These are phyloP conservation scores for Lactarius indigo DNA, from an alignment of 768 basidiomycete species.

Conservation along the genomic window DNA sequence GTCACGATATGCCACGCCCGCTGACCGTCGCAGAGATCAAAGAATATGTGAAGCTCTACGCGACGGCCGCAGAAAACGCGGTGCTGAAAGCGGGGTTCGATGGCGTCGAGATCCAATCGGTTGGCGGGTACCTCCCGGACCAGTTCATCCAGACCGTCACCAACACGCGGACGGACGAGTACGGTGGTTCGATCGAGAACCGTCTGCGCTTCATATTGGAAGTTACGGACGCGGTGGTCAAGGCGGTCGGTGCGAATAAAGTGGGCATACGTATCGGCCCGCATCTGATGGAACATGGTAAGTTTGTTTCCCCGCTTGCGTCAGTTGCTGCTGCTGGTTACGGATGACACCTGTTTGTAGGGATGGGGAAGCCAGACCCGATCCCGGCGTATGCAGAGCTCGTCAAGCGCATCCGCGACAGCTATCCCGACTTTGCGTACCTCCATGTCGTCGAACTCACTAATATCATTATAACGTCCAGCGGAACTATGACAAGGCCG, in stretches of 20 bases:
- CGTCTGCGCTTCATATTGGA: slow-evolving; percentile 39
- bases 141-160: slow-evolving; percentile 37
- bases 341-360: background rate
- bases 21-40: slow-evolving; percentile 47
- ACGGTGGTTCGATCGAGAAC: slow-evolving; percentile 46
- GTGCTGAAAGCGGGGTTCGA: slow-evolving; percentile 33
- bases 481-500: background rate
- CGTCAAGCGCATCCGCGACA: slow-evolving; percentile 27
- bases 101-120: slow-evolving; percentile 32
- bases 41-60: slow-evolving; percentile 51
- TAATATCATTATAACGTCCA: background rate
- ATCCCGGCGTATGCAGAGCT: slow-evolving; percentile 31
- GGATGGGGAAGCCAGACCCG: slow-evolving; percentile 26
- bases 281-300: slow-evolving; percentile 17
- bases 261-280: slow-evolving; percentile 37
- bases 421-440: slow-evolving; percentile 15
- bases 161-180: slow-evolving; percentile 44
- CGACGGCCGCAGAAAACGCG: slow-evolving; percentile 29
- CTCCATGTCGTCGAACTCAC: slow-evolving; percentile 35
- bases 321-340: no score
- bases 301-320: background rate
- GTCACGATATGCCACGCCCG: slow-evolving; percentile 35
- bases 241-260: slow-evolving; percentile 36
- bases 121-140: slow-evolving; percentile 33
- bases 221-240: slow-evolving; percentile 36